These are phyloP conservation scores for Aspergillus heteromorphus DNA, from an alignment of 495 filamentous ascomycete species.

Conservation along the genomic window DNA sequence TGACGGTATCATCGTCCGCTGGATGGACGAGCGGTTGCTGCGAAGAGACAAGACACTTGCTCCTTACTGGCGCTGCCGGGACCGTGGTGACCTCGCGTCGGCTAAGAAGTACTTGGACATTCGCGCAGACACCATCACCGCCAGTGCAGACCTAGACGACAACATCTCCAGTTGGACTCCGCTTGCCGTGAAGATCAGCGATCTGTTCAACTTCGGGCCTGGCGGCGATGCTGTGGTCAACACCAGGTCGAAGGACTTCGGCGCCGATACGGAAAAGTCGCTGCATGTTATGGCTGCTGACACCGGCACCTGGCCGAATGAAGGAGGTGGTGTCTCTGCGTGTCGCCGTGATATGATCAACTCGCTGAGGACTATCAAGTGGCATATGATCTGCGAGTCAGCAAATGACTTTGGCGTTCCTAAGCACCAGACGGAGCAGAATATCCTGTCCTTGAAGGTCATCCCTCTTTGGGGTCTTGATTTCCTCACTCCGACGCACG, in stretches of 20 bases:
- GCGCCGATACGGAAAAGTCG: constrained; percentile 46
- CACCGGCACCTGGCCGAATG: constrained; percentile 62
- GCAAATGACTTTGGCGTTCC: constrained; percentile 62
- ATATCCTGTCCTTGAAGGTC: constrained; percentile 60
- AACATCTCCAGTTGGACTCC: constrained; percentile 54
- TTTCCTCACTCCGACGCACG: constrained; percentile 57
- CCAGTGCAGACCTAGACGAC: constrained; percentile 56
- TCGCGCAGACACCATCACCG: constrained; percentile 53
- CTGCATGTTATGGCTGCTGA: constrained; percentile 61
- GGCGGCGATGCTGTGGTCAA: constrained; percentile 51
- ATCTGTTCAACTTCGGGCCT: constrained; percentile 59
- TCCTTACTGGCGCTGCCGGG: constrained; percentile 54
- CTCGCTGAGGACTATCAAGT: constrained; percentile 54
- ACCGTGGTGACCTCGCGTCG: constrained; percentile 46
- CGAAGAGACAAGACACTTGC: constrained; percentile 49
- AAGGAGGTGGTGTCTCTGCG: constrained; percentile 61
- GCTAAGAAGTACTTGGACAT: constrained; percentile 53
- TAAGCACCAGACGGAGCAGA: constrained; percentile 61
- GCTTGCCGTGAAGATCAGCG: constrained; percentile 56
- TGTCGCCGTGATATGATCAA: constrained; percentile 67
- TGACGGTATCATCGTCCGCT: constrained; percentile 57
- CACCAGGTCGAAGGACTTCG: constrained; percentile 37
- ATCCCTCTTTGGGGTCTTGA: constrained; percentile 64
- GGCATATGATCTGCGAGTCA: constrained; percentile 62
- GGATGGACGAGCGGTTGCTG: constrained; percentile 58